Base-by-base conservation (phyloP, 75 land plant species). In the Picea glauca region DNA sequence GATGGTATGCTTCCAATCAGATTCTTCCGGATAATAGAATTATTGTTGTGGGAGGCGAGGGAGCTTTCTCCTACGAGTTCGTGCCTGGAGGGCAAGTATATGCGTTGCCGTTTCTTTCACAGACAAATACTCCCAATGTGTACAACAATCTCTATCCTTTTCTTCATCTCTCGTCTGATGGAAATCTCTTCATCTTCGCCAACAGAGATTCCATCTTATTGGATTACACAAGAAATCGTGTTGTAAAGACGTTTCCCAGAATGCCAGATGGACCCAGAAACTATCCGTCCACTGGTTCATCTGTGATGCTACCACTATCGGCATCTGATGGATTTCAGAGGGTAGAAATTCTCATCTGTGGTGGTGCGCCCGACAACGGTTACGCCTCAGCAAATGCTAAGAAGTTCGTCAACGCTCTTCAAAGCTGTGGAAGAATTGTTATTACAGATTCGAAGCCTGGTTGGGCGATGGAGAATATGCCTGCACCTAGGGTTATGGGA, bases 381-480 rank as follows among this genome's bases (percentile, higher is more conserved):
- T 85, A 43, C 78, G 4, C 0, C 1, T 60, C 58, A 21, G 84
- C 86, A 3, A 1, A 7, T 14, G 1, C 1, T 17, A 70, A 60
- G 0, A 63, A 65, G 0, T 90, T 83, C 64, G 33, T 79, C 5
- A 32, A 26, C 0, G 96, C 89, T 0, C 58, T 85, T 0, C n/a
- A 62, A 1, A 83, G 83, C 1, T 94, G 96, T 65, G 91, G 83
- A 0, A 61, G 96, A 60, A 83, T 94, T 26, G 83, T 31, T 15
- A 76, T 92, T 46, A 94, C 89, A 1, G 86, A 81, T 76, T 38
- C 78, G 0, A 59, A 31, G 4, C 96, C 96, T 1, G 18, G 50
- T 12, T 94, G 96, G 96, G 17, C 40, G 0, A 81, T 92, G 89
- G 89, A 88, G 76, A 78, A 72, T 4, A 94, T 92, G 96, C 94